Evolutionary conservation across 2,329 filamentous ascomycete species (phyloP).

Genomic region (Claviceps lovelessii): DNA sequence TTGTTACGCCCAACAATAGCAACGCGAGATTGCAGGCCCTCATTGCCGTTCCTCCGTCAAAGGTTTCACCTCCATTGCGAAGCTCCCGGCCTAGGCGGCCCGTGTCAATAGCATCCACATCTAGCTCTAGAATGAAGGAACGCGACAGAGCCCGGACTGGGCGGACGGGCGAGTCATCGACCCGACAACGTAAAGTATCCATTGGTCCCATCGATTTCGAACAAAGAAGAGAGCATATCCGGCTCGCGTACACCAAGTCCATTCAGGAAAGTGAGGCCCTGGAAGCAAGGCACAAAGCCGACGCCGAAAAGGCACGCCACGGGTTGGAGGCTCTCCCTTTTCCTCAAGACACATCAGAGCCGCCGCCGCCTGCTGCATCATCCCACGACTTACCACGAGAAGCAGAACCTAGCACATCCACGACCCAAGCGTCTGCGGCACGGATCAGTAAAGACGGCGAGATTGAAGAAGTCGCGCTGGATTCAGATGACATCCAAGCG

Average conservation of each 20-base stretch:
- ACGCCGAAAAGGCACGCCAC: slow-evolving; percentile 32
- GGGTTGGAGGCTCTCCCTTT: slow-evolving; percentile 30
- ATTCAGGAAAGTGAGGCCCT: slow-evolving; percentile 56
- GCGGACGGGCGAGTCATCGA: slow-evolving; percentile 24
- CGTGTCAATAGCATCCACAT: slow-evolving; percentile 60
- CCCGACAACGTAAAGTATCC: slow-evolving; percentile 38
- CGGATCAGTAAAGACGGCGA: not conserved
- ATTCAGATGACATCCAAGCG: not conserved
- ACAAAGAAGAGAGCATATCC: slow-evolving; percentile 65
- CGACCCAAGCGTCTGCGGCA: not conserved
- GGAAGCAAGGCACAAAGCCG: slow-evolving; percentile 38
- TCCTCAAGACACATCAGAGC: not conserved
- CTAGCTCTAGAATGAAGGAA: slow-evolving; percentile 52
- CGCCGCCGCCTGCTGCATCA: not conserved
- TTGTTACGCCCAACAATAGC: slow-evolving; percentile 35
- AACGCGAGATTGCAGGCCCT: slow-evolving; percentile 55
- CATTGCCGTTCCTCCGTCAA: slow-evolving; percentile 54
- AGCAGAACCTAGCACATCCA: not conserved
- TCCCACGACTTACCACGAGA: not conserved
- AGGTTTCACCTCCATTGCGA: slow-evolving; percentile 63
- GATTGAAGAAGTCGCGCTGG: not conserved
- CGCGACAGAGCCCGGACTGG: slow-evolving; percentile 31
- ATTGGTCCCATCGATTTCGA: slow-evolving; percentile 74
- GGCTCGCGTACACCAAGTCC: slow-evolving; percentile 74
- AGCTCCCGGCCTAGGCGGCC: slow-evolving; percentile 72